These are phyloP conservation scores for Nicotiana obtusifolia DNA, from an alignment of 257 asterid genomes.

Conservation along the genomic window DNA sequence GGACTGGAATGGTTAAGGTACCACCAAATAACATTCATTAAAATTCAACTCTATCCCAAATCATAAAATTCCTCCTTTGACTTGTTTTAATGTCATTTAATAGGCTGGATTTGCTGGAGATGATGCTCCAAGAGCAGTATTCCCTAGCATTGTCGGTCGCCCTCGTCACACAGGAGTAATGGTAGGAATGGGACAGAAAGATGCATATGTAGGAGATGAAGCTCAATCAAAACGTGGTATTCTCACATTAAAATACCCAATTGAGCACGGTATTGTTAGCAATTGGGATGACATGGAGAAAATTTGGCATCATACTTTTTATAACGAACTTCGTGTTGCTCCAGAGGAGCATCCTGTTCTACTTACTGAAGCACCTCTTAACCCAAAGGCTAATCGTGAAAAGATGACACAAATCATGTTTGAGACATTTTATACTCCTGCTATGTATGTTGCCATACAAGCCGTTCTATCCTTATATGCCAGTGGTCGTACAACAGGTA, in stretches of 20 bases:
- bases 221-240: slow-evolving; percentile 42
- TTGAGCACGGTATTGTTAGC: slow-evolving; percentile 40
- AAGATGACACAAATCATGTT: slow-evolving; percentile 38
- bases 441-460: slow-evolving; percentile 36
- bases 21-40: background rate
- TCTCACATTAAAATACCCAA: slow-evolving; percentile 30
- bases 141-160: slow-evolving; percentile 36
- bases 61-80: background rate
- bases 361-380: slow-evolving; percentile 35
- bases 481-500: slow-evolving; percentile 41
- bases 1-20: slow-evolving; percentile 17
- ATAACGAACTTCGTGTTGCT: slow-evolving; percentile 28
- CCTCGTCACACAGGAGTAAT: slow-evolving; percentile 37
- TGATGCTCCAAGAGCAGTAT: slow-evolving; percentile 41
- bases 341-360: slow-evolving; percentile 37
- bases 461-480: slow-evolving; percentile 36
- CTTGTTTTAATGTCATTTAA: background rate
- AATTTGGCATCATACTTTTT: slow-evolving; percentile 20
- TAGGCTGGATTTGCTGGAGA: slow-evolving; percentile 46
- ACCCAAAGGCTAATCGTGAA: slow-evolving; percentile 39
- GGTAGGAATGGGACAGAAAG: slow-evolving; percentile 36
- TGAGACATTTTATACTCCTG: slow-evolving; percentile 31
- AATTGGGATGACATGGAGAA: slow-evolving; percentile 46
- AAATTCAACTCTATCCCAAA: background rate
- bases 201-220: slow-evolving; percentile 38